These are phyloP conservation scores for Colletotrichum simmondsii DNA, from an alignment of 2,329 filamentous ascomycete species.

Conservation along the genomic window DNA sequence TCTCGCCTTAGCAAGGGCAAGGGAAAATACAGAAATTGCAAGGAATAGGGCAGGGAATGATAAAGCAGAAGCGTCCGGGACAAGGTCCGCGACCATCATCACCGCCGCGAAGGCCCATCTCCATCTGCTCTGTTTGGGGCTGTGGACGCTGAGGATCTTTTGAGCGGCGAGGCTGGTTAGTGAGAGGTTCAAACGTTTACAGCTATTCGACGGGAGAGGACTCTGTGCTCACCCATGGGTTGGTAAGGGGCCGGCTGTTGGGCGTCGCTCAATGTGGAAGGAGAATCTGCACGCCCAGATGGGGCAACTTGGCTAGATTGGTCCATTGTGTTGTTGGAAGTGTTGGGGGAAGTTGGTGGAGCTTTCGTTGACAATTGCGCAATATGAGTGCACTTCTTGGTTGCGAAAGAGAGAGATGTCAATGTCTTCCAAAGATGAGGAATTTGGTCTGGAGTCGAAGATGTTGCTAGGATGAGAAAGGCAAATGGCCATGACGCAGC, in stretches of 20 bases:
- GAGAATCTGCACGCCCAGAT: background rate
- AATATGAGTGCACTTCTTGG: background rate
- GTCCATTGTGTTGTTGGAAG: background rate
- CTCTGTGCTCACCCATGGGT: background rate
- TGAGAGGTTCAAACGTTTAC: background rate
- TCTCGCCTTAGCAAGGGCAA: constrained; percentile 37
- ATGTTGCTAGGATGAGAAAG: background rate
- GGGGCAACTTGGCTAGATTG: background rate
- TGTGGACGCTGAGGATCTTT: background rate
- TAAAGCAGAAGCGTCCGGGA: constrained; percentile 50
- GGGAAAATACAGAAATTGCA: constrained; percentile 47
- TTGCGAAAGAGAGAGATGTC: background rate
- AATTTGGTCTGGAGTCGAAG: background rate
- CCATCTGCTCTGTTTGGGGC: background rate
- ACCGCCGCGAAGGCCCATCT: background rate
- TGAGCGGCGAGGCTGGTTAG: background rate
- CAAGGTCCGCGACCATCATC: constrained; percentile 36
- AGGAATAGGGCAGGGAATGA: constrained; percentile 50
- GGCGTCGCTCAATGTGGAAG: background rate
- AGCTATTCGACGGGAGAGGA: background rate
- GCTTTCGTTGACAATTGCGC: background rate
- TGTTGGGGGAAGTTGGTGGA: background rate
- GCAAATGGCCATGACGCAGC: background rate
- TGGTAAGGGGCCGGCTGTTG: background rate
- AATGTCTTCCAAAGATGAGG: background rate